Conservation (phyloP, 2,329 filamentous ascomycete genomes). For the Balansia obtecta region DNA sequence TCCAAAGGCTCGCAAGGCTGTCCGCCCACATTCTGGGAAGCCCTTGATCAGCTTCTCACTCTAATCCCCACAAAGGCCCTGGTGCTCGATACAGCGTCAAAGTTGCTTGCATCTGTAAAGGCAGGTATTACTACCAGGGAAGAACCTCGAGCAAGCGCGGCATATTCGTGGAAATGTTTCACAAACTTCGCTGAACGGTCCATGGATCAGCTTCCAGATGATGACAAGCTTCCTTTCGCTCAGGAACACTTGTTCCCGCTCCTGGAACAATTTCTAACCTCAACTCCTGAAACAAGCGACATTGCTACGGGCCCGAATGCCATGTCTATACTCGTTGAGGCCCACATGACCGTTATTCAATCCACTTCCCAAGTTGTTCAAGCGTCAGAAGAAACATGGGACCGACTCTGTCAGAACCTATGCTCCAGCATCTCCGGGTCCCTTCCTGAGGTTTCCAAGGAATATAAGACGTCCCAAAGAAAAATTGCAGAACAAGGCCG, state of each 20-base stretch:
- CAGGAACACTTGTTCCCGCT: slow-evolving; percentile 40
- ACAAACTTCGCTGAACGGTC: slow-evolving; percentile 49
- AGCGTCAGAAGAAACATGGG: slow-evolving; percentile 48
- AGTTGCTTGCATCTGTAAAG: slow-evolving; percentile 55
- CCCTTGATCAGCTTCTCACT: slow-evolving; percentile 49
- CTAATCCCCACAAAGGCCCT: slow-evolving; percentile 38
- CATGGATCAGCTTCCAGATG: slow-evolving; percentile 29
- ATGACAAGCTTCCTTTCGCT: slow-evolving; percentile 33
- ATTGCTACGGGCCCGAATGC: slow-evolving; percentile 22
- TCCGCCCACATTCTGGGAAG: slow-evolving; percentile 58
- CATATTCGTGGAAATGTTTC: slow-evolving; percentile 65
- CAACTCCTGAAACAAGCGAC: slow-evolving; percentile 24
- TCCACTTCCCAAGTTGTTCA: slow-evolving; percentile 30
- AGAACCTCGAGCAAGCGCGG: slow-evolving; percentile 57
- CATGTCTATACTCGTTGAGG: slow-evolving; percentile 30
- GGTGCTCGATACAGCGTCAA: slow-evolving; percentile 36
- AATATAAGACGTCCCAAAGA: slow-evolving; percentile 61
- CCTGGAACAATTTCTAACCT: slow-evolving; percentile 40
- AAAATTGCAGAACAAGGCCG: slow-evolving; percentile 51
- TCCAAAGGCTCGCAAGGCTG: slow-evolving; percentile 78
- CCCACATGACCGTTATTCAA: slow-evolving; percentile 31
- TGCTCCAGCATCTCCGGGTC: slow-evolving; percentile 58
- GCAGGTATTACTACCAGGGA: slow-evolving; percentile 61
- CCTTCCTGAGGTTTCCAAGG: slow-evolving; percentile 69
- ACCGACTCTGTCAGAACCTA: slow-evolving; percentile 46